Base-by-base conservation (phyloP, 257 asterid genomes). In the Striga asiatica region DNA sequence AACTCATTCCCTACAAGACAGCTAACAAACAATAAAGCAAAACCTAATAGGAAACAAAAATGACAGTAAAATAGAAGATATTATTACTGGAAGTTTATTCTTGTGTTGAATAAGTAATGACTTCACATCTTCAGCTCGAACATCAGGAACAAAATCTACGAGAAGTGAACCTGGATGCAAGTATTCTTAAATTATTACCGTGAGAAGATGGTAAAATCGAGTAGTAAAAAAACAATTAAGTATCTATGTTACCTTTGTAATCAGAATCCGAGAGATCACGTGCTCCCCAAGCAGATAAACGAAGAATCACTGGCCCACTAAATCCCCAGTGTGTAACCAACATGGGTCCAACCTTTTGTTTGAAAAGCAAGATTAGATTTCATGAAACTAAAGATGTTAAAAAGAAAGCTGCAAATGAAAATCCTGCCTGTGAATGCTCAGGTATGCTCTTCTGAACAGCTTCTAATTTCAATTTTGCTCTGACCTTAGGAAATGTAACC, bases 241-340 rank as follows among this genome's bases (percentile, higher is more conserved):
- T 8, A 50, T 45, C 50, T 47, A 12, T 62, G 50, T 64, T 49
- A 84, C 98, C 98, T 77, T 76, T 84, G 70, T 87, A 91, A 70
- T 74, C 68, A 35, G 92, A 70, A 56, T 64, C 75, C 34, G 93
- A 74, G 71, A 87, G 89, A 16, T 80, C 74, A 31, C 97, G 94
- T 16, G 98, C 98, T 47, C 95, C 97, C 98, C 98, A 91, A 61
- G 98, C 95, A 61, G 98, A 91, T 61, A 91, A 62, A 31, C 88
- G 83, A 58, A 91, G 95, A 76, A 91, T 79, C 67, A 78, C 94
- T 2, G 98, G 98, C 68, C 98, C 98, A 61, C 95, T 91, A 59
- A 91, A 89, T 49, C 97, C 97, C 98, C 98, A 91, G 32, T 91
- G 97, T 39, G 98, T 91, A 20, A 87, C 93, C 73, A 91, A 65